Percentiles rank a stretch among this genome's conserved stretches.
Conservation (phyloP, 2,329 filamentous ascomycete species). For the Bipolaris zeicola region DNA sequence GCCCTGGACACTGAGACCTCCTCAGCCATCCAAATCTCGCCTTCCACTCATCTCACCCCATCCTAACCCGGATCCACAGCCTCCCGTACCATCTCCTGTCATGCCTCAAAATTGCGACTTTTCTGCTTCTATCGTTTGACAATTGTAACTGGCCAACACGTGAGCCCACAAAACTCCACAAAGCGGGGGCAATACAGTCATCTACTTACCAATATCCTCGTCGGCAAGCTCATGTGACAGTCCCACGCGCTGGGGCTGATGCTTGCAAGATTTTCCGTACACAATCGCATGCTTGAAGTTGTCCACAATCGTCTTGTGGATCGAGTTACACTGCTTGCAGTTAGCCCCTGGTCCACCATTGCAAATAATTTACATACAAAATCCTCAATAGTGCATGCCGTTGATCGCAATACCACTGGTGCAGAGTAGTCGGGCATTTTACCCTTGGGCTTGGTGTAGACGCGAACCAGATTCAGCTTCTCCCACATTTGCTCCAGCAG, state of each 20-base stretch:
- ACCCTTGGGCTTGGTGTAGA: slow-evolving; percentile 99
- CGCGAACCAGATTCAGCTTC: slow-evolving; percentile 84
- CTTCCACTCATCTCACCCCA: slow-evolving; percentile 33
- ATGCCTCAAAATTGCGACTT: slow-evolving; percentile 16
- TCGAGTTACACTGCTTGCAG: slow-evolving; percentile 80
- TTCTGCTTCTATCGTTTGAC: slow-evolving; percentile 46
- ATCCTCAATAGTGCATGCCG: slow-evolving; percentile 89
- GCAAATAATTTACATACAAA: slow-evolving; percentile 71
- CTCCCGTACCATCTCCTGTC: slow-evolving; percentile 24
- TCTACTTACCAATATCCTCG: slow-evolving; percentile 86
- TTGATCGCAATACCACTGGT: slow-evolving; percentile 85
- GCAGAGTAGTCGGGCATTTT: slow-evolving; percentile 88
- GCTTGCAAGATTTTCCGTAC: slow-evolving; percentile 97
- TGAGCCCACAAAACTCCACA: slow-evolving; percentile 31
- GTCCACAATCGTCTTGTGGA: slow-evolving; percentile 94
- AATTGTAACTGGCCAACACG: slow-evolving; percentile 47
- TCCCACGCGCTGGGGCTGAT: slow-evolving; percentile 95
- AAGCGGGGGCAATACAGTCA: slow-evolving; percentile 6
- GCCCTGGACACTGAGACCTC: slow-evolving; percentile 40
- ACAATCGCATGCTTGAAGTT: slow-evolving; percentile 96
- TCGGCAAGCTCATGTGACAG: slow-evolving; percentile 89
- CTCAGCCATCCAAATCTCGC: slow-evolving; percentile 36
- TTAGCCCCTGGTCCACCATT: slow-evolving; percentile 50
- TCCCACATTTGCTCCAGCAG: slow-evolving; percentile 99
- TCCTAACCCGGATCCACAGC: slow-evolving; percentile 24